A percentile compares a stretch with the other conserved stretches of the same genome.
Conservation (phyloP, 2,329 filamentous ascomycete genomes). For the Clarireedia homoeocarpa region DNA sequence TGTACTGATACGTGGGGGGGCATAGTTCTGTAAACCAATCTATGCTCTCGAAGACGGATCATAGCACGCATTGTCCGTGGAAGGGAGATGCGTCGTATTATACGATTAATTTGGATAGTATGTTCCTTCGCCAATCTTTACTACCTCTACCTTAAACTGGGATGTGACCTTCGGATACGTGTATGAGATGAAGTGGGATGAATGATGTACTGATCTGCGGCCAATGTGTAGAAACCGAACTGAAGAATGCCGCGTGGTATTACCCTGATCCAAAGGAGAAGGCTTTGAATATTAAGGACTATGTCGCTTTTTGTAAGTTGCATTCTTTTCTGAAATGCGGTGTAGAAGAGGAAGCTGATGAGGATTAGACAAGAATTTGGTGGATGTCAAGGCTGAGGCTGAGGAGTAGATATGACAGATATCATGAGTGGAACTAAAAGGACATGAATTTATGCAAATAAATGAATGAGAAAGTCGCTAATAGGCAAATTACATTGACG, state of each 20-base stretch:
- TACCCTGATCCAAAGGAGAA: slow-evolving; percentile 35
- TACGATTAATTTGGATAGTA: slow-evolving; percentile 36
- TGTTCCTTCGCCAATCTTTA: background rate
- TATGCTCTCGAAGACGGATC: slow-evolving; percentile 34
- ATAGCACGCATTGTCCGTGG: slow-evolving; percentile 37
- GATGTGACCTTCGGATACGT: too few relatives aligned
- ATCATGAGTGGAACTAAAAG: too few relatives aligned
- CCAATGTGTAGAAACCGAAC: slow-evolving; percentile 26
- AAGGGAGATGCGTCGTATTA: slow-evolving; percentile 42
- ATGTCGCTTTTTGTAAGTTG: slow-evolving; percentile 40
- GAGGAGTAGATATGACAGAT: background rate
- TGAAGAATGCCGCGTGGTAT: slow-evolving; percentile 40
- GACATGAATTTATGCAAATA: background rate
- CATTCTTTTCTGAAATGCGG: background rate
- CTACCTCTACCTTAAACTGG: too few relatives aligned
- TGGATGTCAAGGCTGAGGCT: slow-evolving; percentile 2
- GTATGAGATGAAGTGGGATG: too few relatives aligned
- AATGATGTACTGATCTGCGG: background rate
- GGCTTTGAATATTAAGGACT: slow-evolving; percentile 36
- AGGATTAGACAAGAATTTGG: slow-evolving; percentile 3
- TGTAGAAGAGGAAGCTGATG: background rate
- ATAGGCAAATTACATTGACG: too few relatives aligned
- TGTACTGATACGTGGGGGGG: too few relatives aligned
- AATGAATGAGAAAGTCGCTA: background rate
- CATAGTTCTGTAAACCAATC: slow-evolving; percentile 32